Evolutionary conservation across 2,329 filamentous ascomycete genomes (phyloP), one percentile per base, ranked within the genome.

Genomic region (Ascochyta clinopodiicola): DNA sequence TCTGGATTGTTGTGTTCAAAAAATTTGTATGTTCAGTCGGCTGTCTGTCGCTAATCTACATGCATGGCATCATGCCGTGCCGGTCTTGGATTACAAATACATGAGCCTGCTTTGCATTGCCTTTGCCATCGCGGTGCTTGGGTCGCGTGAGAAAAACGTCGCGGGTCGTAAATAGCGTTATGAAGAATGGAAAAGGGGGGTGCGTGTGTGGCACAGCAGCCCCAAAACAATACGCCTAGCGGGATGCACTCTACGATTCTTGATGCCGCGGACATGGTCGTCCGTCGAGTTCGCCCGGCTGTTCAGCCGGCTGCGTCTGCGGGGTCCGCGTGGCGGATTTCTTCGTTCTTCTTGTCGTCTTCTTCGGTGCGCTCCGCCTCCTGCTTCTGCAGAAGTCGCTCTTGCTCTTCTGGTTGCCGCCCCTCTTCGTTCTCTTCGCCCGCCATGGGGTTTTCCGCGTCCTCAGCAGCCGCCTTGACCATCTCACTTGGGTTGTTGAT

Each of bases 391-490:
- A 69, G 35, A 21, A 70, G 55, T 5, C 66, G 56, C 31, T 56
- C 47, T 25, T 71, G 69, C 49, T 73, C 68, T 2, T 66, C 61
- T 0, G 63, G 55, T 37, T 63, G 59, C 12, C 57, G 46, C 2
- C 61, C 64, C n/a, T 47, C 25, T 22, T 57, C 48, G 2, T 59
- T 46, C 9, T 57, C 56, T 27, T 67, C 59, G 2, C 60, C 64
- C 2, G 64, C 61, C 36, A 54, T 62, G 1, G 62, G 59, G n/a
- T 69, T 62, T 15, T 69, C 65, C 2, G 61, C 57, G 2, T 55
- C 37, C 0, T 45, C n/a, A 1, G 65, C 60, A 17, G 67, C 64
- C 17, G 63, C 56, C 37, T 64, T 52, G 1, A 62, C 22, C 34
- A 43, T 44, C 25, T 67, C 36, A 2, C 68, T 68, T 8, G 63